A percentile compares a stretch with the other conserved stretches of the same genome.
These are phyloP conservation scores for Monosporascus sp. DNA, from an alignment of 2,329 filamentous ascomycete genomes.

Conservation along the genomic window DNA sequence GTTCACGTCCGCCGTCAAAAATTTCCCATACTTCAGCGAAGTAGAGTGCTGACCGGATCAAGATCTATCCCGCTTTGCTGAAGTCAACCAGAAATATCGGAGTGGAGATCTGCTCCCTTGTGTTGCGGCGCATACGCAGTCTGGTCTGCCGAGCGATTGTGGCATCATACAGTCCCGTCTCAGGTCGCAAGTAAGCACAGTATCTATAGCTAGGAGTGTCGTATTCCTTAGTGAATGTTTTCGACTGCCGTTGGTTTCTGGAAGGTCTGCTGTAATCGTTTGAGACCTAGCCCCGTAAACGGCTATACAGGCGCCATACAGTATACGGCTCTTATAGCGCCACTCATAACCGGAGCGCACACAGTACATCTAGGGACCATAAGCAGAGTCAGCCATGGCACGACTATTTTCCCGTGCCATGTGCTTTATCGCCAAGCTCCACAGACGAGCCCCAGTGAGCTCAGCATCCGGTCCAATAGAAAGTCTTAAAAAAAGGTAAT, in stretches of 20 bases:
- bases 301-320: background rate
- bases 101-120: too few relatives aligned
- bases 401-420: background rate
- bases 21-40: background rate
- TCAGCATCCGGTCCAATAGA: background rate
- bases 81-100: too few relatives aligned
- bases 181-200: too few relatives aligned
- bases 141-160: too few relatives aligned
- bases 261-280: background rate
- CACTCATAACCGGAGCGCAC: background rate
- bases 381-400: background rate
- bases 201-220: too few relatives aligned
- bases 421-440: background rate
- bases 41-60: too few relatives aligned
- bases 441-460: background rate
- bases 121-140: too few relatives aligned
- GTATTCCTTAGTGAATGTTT: too few relatives aligned
- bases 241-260: background rate
- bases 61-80: too few relatives aligned
- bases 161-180: too few relatives aligned
- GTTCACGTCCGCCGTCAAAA: background rate
- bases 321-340: background rate
- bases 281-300: background rate
- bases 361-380: background rate
- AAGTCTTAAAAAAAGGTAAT: background rate